phyloP scores from a whole-genome alignment of 2,329 filamentous ascomycete species.

The Leptoxyphium fumago region DNA sequence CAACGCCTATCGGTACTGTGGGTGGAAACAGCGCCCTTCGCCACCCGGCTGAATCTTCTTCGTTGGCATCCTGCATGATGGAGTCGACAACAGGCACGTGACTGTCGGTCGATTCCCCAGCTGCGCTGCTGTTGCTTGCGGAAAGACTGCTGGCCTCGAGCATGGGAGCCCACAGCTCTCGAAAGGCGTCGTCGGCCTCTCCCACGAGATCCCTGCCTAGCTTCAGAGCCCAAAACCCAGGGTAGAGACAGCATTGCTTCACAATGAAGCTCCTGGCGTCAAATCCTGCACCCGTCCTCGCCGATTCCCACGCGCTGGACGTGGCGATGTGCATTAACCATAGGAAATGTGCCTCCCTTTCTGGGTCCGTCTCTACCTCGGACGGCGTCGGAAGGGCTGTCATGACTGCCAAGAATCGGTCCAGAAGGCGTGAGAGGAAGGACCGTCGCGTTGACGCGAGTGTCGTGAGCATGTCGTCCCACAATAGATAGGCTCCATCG shows the following conservation, averaged over 20 bases:
- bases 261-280: conserved; percentile 8
- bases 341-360: conserved; percentile 29
- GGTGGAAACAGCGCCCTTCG: conserved; percentile 1
- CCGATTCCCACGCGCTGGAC: conserved; percentile 9
- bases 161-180: conserved; percentile 17
- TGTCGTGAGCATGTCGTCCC: conserved; percentile 24
- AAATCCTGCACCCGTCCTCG: conserved; percentile 2
- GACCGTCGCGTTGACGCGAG: conserved; percentile 20
- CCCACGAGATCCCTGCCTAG: conserved; percentile 22
- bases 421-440: conserved; percentile 25
- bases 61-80: neutral
- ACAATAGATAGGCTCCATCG: conserved; percentile 30
- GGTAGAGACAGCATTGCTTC: conserved; percentile 22
- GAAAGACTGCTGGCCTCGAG: conserved; percentile 18
- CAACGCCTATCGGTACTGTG: conserved; percentile 1
- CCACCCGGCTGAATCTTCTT: conserved; percentile 4
- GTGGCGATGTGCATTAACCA: conserved; percentile 39
- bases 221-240: conserved; percentile 23
- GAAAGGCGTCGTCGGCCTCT: conserved; percentile 9
- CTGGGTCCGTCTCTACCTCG: conserved; percentile 5
- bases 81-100: too few relatives aligned
- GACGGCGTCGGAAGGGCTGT: conserved; percentile 14
- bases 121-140: neutral
- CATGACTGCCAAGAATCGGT: conserved; percentile 24
- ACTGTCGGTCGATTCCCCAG: too few relatives aligned